A percentile compares a stretch with the other conserved stretches of the same genome.
phyloP scores from a whole-genome alignment of 805 yeast genomes.

The Kluyveromyces nonfermentans region DNA sequence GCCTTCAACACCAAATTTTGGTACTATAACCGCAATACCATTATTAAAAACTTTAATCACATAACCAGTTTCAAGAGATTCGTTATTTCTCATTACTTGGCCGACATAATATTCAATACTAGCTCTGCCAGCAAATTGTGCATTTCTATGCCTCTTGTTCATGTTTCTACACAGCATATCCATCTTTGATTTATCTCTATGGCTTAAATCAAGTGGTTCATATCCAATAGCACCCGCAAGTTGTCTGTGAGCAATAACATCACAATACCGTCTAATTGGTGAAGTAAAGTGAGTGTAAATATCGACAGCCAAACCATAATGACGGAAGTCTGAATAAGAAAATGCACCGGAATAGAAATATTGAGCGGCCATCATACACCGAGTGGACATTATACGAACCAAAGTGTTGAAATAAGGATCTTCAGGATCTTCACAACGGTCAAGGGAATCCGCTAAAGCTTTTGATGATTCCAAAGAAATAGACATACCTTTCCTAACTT shows the following conservation, averaged over 20 bases:
- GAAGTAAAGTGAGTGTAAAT: constrained; percentile 98
- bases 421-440: constrained; percentile 68
- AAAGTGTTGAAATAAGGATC: constrained; percentile 92
- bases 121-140: constrained; percentile 98
- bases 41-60: constrained; percentile 87
- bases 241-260: constrained; percentile 94
- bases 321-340: constrained; percentile 86
- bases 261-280: constrained; percentile 97
- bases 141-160: constrained; percentile 90
- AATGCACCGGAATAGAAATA: constrained; percentile 87
- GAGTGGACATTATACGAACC: constrained; percentile 90
- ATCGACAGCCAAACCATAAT: constrained; percentile 95
- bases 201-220: constrained; percentile 71
- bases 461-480: constrained; percentile 78
- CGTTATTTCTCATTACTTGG: constrained; percentile 85
- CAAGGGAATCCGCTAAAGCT: constrained; percentile 88
- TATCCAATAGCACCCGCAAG: constrained; percentile 97
- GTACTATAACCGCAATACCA: constrained; percentile 91
- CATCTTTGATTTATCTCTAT: constrained; percentile 84
- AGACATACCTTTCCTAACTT: constrained; percentile 65
- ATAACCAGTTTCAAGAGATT: constrained; percentile 77
- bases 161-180: constrained; percentile 81
- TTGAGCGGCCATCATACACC: constrained; percentile 99
- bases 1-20: constrained; percentile 93
- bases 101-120: constrained; percentile 97